Conservation (phyloP, 768 basidiomycete genomes). For the Leccinellum rugosiceps region DNA sequence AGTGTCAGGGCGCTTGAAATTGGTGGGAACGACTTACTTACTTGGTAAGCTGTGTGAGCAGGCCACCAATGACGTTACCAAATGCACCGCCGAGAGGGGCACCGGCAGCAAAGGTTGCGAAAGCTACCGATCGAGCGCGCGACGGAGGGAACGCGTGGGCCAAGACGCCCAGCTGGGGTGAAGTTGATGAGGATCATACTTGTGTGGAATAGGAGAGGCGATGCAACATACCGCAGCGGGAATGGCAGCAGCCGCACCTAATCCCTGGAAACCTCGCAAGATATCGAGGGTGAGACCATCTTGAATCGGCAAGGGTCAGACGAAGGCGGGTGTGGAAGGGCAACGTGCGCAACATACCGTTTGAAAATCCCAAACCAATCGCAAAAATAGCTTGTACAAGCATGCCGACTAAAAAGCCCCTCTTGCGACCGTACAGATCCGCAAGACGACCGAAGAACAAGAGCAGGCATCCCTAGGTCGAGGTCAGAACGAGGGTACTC, state of each 20-base stretch:
- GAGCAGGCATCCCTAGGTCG: conserved; percentile 70
- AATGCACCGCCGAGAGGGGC: conserved; percentile 77
- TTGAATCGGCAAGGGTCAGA: conserved; percentile 19
- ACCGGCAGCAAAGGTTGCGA: conserved; percentile 81
- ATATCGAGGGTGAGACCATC: conserved; percentile 62
- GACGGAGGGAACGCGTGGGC: conserved; percentile 75
- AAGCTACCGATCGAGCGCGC: conserved; percentile 66
- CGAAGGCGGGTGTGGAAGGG: neutral
- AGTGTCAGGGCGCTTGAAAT: neutral
- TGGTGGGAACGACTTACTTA: conserved; percentile 18
- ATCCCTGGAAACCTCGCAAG: conserved; percentile 74
- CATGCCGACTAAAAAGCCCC: conserved; percentile 61
- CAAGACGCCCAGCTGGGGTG: conserved; percentile 67
- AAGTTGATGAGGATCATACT: neutral
- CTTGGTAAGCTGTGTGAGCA: conserved; percentile 54
- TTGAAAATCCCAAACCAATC: conserved; percentile 61
- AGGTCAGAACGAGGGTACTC: neutral
- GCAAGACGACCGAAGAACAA: conserved; percentile 77
- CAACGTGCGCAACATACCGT: conserved; percentile 33
- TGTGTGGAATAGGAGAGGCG: neutral
- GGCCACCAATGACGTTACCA: conserved; percentile 69
- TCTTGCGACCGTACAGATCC: conserved; percentile 75
- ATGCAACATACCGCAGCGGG: conserved; percentile 58
- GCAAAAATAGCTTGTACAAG: conserved; percentile 51
- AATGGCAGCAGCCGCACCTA: conserved; percentile 74